A percentile compares a stretch with the other conserved stretches of the same genome.
These are phyloP conservation scores for Thuidium tamariscinum DNA, from an alignment of 225 moss, liverwort and hornwort species.

Conservation along the genomic window DNA sequence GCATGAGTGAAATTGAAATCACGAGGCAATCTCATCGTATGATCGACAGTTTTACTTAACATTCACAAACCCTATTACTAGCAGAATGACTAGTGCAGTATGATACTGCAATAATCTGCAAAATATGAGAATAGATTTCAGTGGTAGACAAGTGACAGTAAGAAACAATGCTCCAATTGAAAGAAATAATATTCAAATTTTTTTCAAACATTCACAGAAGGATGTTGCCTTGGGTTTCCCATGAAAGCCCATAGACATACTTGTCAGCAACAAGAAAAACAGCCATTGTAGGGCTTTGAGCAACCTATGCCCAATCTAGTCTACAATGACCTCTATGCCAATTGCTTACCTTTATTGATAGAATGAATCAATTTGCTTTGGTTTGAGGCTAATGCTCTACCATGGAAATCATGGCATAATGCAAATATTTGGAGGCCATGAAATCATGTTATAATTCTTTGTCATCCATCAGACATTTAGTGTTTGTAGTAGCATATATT, in stretches of 20 bases:
- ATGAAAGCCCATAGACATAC: rapidly evolving
- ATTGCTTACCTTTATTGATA: no score
- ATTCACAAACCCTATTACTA: background rate
- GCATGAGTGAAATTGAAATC: background rate
- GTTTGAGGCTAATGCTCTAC: background rate
- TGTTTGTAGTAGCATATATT: no score
- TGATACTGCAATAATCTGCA: no score
- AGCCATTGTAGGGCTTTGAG: background rate
- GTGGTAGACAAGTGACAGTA: background rate
- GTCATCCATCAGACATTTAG: no score
- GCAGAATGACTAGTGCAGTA: background rate
- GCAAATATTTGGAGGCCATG: no score
- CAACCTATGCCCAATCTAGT: background rate
- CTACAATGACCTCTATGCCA: background rate
- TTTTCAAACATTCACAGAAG: background rate
- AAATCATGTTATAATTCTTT: no score
- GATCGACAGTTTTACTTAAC: no score
- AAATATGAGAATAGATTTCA: background rate
- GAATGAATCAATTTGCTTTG: background rate
- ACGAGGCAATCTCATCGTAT: background rate
- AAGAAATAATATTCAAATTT: no score
- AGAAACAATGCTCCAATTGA: background rate
- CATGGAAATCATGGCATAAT: no score
- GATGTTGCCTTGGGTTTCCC: rapidly evolving
- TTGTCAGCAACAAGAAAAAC: background rate